A percentile compares a stretch with the other conserved stretches of the same genome.
Conservation (phyloP, 768 basidiomycete genomes). For the Podaxis carcinomalis region DNA sequence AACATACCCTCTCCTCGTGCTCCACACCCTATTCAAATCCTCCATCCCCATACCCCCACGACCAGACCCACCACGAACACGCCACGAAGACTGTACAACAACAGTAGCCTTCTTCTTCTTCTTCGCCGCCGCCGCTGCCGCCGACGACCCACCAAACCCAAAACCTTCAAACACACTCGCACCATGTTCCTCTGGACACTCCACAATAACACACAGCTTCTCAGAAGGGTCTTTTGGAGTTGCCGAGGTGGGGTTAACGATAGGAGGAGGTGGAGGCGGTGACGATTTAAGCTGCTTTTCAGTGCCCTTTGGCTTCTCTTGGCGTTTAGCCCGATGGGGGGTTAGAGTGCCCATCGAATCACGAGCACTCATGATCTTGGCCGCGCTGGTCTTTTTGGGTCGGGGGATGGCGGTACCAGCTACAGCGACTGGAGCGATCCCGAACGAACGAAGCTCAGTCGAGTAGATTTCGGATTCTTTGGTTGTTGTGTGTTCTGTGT, state of each 20-base stretch:
- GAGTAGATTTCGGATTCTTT: not conserved
- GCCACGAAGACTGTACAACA: not conserved
- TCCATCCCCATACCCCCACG: slow-evolving; percentile 5
- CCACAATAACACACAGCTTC: slow-evolving; percentile 27
- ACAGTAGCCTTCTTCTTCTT: slow-evolving; percentile 1
- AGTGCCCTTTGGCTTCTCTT: slow-evolving; percentile 1
- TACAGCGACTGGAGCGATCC: slow-evolving; percentile 1
- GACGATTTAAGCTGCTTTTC: slow-evolving; percentile 11
- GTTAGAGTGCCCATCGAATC: slow-evolving; percentile 17
- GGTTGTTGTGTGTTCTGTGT: not conserved
- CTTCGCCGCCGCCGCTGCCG: too few species aligned
- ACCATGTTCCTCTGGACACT: slow-evolving; percentile 30
- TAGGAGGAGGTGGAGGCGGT: slow-evolving; percentile 11
- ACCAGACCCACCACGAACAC: slow-evolving; percentile 14
- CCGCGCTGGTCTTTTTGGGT: slow-evolving; percentile 8
- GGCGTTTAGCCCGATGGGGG: slow-evolving; percentile 8
- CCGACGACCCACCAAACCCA: slow-evolving; percentile 15
- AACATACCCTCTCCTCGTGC: slow-evolving; percentile 22
- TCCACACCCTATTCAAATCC: slow-evolving; percentile 21
- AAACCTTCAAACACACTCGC: slow-evolving; percentile 22
- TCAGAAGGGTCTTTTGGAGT: slow-evolving; percentile 11
- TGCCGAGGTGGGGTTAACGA: slow-evolving; percentile 9
- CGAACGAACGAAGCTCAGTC: not conserved
- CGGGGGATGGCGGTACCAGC: slow-evolving; percentile 1
- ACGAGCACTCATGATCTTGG: slow-evolving; percentile 18